Base-by-base conservation (phyloP, 176 grass and related monocot genomes). In the Panicum miliaceum region DNA sequence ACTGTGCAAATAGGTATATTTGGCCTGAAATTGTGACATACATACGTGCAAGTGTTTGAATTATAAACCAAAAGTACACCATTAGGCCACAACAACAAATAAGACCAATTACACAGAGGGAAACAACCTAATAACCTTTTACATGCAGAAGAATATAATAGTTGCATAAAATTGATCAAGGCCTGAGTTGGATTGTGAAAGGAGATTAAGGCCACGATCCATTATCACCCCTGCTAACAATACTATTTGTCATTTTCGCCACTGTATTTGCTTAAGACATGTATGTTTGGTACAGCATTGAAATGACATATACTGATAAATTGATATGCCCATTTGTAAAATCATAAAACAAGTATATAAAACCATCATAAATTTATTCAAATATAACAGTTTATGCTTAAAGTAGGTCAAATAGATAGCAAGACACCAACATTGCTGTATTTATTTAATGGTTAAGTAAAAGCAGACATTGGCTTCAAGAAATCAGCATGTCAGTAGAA, bases 311-410 rank as follows among this genome's bases (percentile, higher is more conserved):
- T 40, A 71, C 13, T 62, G 65, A 48, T 43, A 40, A 22, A 71
- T 16, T 20, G 27, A 26, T 20, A 46, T 70, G 70, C 1, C 12
- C 50, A 29, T 14, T 45, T 32, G 7, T 18, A 27, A 71, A 61
- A 62, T 62, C 13, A 11, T 71, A 48, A 43, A 70, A 78, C 4
- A 58, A 29, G 29, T 51, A 71, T 12, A 52, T 27, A 40, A 52
- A 32, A n/a, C 37, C 60, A 71, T 71, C 65, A 58, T 4, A 53
- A 60, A 67, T 51, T 75, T 83, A 54, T 83, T 83, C 64, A 23
- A 42, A 20, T 54, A 78, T 71, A 88, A 16, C 56, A 72, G 8
- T 48, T 78, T 45, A 83, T 79, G 56, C 12, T 82, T 78, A 78
- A 53, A 26, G 19, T 64, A 64, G 11, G 36, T 1, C 37, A 77